Evolutionary conservation across 2,329 filamentous ascomycete genomes (phyloP).

Genomic region (Diplodia mutila): DNA sequence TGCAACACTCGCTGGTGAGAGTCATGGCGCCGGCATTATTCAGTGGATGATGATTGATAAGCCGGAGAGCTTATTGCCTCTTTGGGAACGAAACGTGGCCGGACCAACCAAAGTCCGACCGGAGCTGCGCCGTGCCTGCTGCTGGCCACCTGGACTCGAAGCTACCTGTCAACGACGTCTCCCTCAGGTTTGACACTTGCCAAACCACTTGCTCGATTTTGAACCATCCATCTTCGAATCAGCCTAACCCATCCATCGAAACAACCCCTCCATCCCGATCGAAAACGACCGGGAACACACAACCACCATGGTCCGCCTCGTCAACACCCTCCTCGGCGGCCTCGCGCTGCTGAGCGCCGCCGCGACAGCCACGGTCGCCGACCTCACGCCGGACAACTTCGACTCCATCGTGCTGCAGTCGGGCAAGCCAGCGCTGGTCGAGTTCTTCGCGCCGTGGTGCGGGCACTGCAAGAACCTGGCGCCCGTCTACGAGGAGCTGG

Average conservation of each 20-base stretch:
- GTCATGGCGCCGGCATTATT: not conserved
- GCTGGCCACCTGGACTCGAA: conserved; percentile 4
- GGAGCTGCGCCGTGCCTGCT: not conserved
- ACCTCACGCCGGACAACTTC: conserved; percentile 89
- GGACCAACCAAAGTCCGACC: conserved; percentile 10
- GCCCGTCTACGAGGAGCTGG: conserved; percentile 92
- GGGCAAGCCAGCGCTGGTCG: conserved; percentile 92
- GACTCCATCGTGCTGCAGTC: conserved; percentile 86
- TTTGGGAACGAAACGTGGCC: not conserved
- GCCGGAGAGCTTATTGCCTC: conserved; percentile 6
- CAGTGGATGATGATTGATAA: conserved; percentile 1
- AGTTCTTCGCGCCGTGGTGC: conserved; percentile 99
- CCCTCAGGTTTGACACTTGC: not conserved
- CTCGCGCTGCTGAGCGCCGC: conserved; percentile 38
- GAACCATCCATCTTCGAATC: no score
- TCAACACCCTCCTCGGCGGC: conserved; percentile 34
- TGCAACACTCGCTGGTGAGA: not conserved
- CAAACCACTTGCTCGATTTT: not conserved
- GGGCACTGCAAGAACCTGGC: conserved; percentile 99
- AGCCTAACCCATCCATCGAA: no score
- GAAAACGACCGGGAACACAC: not conserved
- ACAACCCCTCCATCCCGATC: no score
- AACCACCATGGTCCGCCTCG: conserved; percentile 29
- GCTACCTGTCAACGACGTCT: conserved; percentile 3
- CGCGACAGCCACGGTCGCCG: conserved; percentile 74